These are phyloP conservation scores for Rhizopogon rudus DNA, from an alignment of 768 basidiomycete species.

Conservation along the genomic window DNA sequence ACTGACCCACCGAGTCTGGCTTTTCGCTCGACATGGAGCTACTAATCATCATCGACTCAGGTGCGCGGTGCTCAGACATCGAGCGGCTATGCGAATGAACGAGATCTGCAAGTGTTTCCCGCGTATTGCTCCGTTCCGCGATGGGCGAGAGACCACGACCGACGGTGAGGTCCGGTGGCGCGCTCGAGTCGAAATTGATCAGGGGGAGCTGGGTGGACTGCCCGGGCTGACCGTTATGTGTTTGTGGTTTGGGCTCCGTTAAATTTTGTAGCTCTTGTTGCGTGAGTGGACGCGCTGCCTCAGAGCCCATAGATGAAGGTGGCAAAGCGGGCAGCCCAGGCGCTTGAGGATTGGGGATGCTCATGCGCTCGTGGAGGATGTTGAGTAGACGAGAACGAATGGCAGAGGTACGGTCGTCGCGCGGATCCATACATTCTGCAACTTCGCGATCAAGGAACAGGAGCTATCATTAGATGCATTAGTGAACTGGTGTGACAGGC, in stretches of 20 bases:
- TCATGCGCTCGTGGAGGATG: constrained; percentile 64
- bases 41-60: constrained; percentile 6
- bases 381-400: constrained; percentile 59
- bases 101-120: constrained; percentile 22
- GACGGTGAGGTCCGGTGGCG: constrained; percentile 7
- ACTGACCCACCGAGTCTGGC: background rate
- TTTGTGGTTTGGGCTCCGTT: constrained; percentile 13
- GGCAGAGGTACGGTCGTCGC: constrained; percentile 71
- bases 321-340: constrained; percentile 12
- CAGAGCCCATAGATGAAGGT: constrained; percentile 12
- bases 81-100: constrained; percentile 11
- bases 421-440: constrained; percentile 72
- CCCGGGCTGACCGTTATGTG: constrained; percentile 5
- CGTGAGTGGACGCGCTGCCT: constrained; percentile 4
- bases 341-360: constrained; percentile 25
- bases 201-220: constrained; percentile 53
- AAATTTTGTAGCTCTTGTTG: constrained; percentile 28
- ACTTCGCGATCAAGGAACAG: constrained; percentile 86
- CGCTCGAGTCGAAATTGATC: constrained; percentile 38
- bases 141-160: constrained; percentile 56
- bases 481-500: constrained; percentile 4
- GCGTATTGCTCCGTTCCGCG: constrained; percentile 43
- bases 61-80: constrained; percentile 12
- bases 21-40: constrained; percentile 23
- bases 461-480: constrained; percentile 38